Evolutionary conservation across 2,329 filamentous ascomycete genomes (phyloP), one percentile per base, ranked within the genome.

Genomic region (Monilinia fructigena): DNA sequence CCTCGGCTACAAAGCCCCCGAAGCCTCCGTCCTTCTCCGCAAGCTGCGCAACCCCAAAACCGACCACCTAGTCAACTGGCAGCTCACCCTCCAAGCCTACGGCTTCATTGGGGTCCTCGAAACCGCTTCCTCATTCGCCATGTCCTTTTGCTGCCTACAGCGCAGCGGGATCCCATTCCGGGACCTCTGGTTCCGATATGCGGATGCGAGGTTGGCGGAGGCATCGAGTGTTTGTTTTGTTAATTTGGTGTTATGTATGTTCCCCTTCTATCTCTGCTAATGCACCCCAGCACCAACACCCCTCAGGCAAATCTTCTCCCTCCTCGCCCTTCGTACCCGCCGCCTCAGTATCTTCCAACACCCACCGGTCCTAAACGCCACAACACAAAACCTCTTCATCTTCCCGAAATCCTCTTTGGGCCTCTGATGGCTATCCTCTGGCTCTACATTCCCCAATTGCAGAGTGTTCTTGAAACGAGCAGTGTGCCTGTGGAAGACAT

Each of bases 1-100:
- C 3, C 82, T 93, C 12, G 89, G 89, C 0, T 92, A 91, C 74
- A 90, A 93, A 74, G 84, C 87, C 61, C 89, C 90, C 0, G 90
- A 93, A 75, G 87, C 88, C 0, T 89, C 93, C 70, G 85, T 93
- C 0, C 82, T 93, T 12, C 79, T 85, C 35, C 86, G 89, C 6
- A 85, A 83, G 60, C 90, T 89, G 0, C 84, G 90, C 55, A 85
- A 89, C 69, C 82, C 86, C 5, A 87, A 86, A 73, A 88, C 86
- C 66, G 88, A 92, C 73, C 85, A 86, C 0, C 83, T 93, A 1
- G 89, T 93, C 26, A 84, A 92, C 76, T 88, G 85, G 81, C 85
- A 86, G 72, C 83, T 93, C 16, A 83, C 93, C 31, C 76, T 90
- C 2, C 88, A 93, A 67, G 84, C 88, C 0, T 93, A 93, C 74